Evolutionary conservation across 306 rosid genomes (phyloP).

Genomic region (Cercis canadensis): DNA sequence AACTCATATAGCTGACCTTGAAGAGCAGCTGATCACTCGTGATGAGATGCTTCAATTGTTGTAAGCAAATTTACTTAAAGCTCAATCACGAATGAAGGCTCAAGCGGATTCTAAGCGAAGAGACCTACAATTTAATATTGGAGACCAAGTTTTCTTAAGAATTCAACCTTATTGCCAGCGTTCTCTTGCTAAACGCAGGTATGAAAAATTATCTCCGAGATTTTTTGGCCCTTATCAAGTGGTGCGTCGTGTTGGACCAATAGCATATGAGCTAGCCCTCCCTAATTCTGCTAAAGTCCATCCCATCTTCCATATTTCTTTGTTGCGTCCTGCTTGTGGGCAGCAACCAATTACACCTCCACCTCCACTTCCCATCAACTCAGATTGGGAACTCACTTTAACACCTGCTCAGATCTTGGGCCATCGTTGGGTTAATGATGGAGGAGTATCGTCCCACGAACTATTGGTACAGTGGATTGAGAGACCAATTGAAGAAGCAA

Average conservation of each 20-base stretch:
- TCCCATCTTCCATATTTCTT: slow-evolving; percentile 9
- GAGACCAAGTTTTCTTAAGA: background rate
- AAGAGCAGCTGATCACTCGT: background rate
- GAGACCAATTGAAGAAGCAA: background rate
- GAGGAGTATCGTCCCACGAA: background rate
- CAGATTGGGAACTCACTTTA: background rate
- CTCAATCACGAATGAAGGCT: slow-evolving; percentile 4
- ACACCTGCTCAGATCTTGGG: background rate
- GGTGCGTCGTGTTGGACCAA: no score
- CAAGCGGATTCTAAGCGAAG: background rate
- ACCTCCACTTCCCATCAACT: background rate
- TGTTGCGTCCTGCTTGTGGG: background rate
- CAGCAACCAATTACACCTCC: no score
- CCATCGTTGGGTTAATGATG: background rate
- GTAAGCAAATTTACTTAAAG: background rate
- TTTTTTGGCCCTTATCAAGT: no score
- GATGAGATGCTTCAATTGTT: background rate
- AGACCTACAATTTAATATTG: background rate
- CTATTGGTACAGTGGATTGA: background rate
- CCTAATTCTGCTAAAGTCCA: background rate
- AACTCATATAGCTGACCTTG: background rate
- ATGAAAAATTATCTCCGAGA: no score
- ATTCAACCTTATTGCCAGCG: no score
- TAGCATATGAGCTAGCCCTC: background rate
- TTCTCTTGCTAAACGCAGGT: no score